These are phyloP conservation scores for Solanum tarapatanum DNA, from an alignment of 257 asterid genomes.

Conservation along the genomic window DNA sequence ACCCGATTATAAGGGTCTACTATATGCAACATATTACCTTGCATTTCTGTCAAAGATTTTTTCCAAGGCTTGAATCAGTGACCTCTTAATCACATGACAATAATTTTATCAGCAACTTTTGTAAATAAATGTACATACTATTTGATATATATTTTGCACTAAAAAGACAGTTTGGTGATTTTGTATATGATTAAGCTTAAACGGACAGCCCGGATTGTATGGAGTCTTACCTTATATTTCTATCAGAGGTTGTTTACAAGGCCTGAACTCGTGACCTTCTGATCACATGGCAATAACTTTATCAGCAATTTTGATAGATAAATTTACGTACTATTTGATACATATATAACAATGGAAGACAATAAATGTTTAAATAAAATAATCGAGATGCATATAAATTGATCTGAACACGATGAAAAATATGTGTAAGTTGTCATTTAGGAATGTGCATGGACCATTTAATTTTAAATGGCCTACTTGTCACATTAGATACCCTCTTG, in stretches of 20 bases:
- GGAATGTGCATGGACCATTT: not conserved
- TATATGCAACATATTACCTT: not conserved
- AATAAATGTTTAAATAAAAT: not conserved
- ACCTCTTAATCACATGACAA: not conserved
- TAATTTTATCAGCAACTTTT: no score
- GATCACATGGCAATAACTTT: not conserved
- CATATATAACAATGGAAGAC: not conserved
- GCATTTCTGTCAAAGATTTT: no score
- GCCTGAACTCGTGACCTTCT: not conserved
- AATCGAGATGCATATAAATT: not conserved
- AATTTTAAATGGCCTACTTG: not conserved
- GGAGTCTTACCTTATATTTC: no score
- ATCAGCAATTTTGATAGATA: not conserved
- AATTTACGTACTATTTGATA: not conserved
- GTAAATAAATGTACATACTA: not conserved
- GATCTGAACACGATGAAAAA: not conserved
- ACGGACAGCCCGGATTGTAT: not conserved
- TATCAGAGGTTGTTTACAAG: no score
- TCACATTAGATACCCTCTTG: conserved; percentile 4
- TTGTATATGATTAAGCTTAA: not conserved
- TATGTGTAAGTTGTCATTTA: not conserved
- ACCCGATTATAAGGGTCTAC: not conserved
- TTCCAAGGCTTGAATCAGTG: not conserved
- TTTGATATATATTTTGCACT: not conserved
- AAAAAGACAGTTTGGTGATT: not conserved